Evolutionary conservation across 306 rosid species (phyloP).

Genomic region (Vigna reflexopilosa): DNA sequence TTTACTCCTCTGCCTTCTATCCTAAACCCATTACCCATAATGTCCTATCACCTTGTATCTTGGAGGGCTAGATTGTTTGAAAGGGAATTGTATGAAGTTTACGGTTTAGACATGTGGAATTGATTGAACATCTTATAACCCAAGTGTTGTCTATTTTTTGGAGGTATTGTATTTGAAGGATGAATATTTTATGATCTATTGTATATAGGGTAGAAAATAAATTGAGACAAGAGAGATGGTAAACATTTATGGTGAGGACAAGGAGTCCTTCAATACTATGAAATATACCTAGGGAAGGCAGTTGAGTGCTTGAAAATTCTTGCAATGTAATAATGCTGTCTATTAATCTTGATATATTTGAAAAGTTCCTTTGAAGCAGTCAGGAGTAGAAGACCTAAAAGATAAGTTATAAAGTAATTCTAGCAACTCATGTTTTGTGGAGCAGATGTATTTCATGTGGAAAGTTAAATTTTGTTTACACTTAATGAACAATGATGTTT

Average conservation of each 20-base stretch:
- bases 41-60: too few species aligned
- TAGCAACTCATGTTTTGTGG: background rate
- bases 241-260: background rate
- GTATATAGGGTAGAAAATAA: background rate
- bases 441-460: background rate
- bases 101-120: background rate
- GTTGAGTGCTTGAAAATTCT: background rate
- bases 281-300: slow-evolving; percentile 1
- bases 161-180: background rate
- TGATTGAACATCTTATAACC: background rate
- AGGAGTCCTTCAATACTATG: slow-evolving; percentile 5
- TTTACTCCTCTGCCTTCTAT: too few species aligned
- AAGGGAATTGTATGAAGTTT: background rate
- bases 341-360: background rate
- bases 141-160: background rate
- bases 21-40: too few species aligned
- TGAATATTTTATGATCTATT: background rate
- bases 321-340: slow-evolving; percentile 7
- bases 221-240: slow-evolving; percentile 1
- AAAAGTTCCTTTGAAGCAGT: background rate
- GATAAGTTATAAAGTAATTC: background rate
- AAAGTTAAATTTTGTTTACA: slow-evolving; percentile 4
- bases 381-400: background rate
- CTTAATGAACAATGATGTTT: background rate
- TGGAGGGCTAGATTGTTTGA: background rate